These are phyloP conservation scores for Malbranchea zuffiana DNA, from an alignment of 2,329 filamentous ascomycete genomes.

Conservation along the genomic window DNA sequence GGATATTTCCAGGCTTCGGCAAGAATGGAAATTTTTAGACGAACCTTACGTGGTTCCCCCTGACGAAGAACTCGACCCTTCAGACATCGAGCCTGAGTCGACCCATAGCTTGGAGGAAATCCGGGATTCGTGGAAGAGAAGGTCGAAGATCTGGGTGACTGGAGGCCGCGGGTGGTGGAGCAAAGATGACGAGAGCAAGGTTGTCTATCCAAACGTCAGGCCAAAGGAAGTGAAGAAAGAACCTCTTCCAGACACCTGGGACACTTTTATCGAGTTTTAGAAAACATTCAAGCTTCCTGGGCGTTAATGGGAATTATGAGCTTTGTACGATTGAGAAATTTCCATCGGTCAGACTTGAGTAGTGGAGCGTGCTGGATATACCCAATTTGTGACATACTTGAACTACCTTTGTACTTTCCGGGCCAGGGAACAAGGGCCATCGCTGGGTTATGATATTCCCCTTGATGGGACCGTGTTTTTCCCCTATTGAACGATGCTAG, in stretches of 20 bases:
- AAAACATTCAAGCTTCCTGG: slow-evolving; percentile 6
- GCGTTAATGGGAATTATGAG: slow-evolving; percentile 6
- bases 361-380: slow-evolving; percentile 4
- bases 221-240: slow-evolving; percentile 4
- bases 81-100: neutral
- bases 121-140: slow-evolving; percentile 3
- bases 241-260: slow-evolving; percentile 6
- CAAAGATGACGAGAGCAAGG: slow-evolving; percentile 13
- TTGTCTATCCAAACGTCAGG: slow-evolving; percentile 8
- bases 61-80: neutral
- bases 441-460: slow-evolving; percentile 1
- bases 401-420: slow-evolving; percentile 2
- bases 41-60: neutral
- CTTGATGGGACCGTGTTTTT: neutral
- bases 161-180: slow-evolving; percentile 14
- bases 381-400: neutral
- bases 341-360: slow-evolving; percentile 5
- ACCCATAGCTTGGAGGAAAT: neutral
- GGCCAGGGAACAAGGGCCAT: slow-evolving; percentile 1
- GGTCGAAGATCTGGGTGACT: slow-evolving; percentile 5
- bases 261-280: slow-evolving; percentile 8
- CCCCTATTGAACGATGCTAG: too few species aligned
- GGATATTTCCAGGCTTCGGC: slow-evolving; percentile 10
- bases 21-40: slow-evolving; percentile 8
- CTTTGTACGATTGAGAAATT: slow-evolving; percentile 4